Evolutionary conservation across 2,329 filamentous ascomycete species (phyloP).

Genomic region (Sporothrix humicola): DNA sequence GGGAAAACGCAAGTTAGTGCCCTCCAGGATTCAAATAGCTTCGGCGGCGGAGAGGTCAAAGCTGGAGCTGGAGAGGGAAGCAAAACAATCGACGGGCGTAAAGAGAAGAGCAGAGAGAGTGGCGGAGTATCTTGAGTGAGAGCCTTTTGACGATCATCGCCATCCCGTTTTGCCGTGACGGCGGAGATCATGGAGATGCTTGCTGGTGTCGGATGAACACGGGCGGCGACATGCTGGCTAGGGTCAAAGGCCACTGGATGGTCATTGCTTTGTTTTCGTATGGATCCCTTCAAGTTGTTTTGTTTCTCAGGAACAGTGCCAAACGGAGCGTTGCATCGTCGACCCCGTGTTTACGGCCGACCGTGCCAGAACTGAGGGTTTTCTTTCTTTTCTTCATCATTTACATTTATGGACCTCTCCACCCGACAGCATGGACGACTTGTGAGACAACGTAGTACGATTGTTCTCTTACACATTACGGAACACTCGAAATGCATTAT

Average conservation of each 20-base stretch:
- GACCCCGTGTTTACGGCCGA: background rate
- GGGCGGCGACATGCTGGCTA: too few relatives aligned
- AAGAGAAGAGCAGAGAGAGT: background rate
- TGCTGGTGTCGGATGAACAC: background rate
- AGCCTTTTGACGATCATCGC: background rate
- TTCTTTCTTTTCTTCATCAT: background rate
- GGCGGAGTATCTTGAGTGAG: too few relatives aligned
- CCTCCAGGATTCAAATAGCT: too few relatives aligned
- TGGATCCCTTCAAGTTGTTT: background rate
- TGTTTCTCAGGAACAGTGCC: background rate
- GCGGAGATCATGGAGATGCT: background rate
- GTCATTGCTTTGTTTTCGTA: background rate
- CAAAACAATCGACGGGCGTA: background rate
- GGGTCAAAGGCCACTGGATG: background rate
- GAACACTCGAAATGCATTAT: too few relatives aligned
- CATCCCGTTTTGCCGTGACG: slow-evolving; percentile 1
- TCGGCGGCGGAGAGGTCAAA: background rate
- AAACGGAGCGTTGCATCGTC: slow-evolving; percentile 1
- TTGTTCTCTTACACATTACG: too few relatives aligned
- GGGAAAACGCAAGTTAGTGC: background rate
- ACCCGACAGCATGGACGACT: background rate
- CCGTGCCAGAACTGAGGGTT: background rate
- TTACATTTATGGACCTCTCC: background rate
- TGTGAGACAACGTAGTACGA: background rate
- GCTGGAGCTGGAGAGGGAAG: background rate